Conservation (phyloP, 1,139 yeast species). For the Wickerhamomyces sp. region DNA sequence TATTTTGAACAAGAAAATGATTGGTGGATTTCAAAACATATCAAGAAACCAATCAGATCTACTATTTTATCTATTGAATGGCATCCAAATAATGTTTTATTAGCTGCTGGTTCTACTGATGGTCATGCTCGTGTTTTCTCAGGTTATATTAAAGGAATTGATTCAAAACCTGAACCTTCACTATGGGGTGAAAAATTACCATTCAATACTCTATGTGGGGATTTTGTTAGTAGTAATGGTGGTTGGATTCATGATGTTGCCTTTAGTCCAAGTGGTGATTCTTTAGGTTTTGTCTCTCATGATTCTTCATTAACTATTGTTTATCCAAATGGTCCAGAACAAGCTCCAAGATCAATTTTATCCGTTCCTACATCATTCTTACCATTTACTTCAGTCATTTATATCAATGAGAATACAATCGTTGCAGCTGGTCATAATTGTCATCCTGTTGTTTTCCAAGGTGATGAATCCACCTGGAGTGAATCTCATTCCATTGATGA, state of each 20-base stretch:
- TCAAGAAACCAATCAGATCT: conserved; percentile 87
- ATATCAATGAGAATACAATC: conserved; percentile 59
- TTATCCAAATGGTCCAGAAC: conserved; percentile 71
- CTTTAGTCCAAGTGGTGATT: conserved; percentile 77
- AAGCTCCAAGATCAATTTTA: conserved; percentile 40
- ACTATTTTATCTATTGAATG: conserved; percentile 82
- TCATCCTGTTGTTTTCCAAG: conserved; percentile 82
- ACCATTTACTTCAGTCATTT: conserved; percentile 76
- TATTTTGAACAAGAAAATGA: conserved; percentile 94
- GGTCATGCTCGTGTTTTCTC: conserved; percentile 93
- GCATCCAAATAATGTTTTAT: conserved; percentile 90
- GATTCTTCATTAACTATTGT: conserved; percentile 75
- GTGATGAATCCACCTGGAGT: conserved; percentile 46
- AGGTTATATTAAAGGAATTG: conserved; percentile 88
- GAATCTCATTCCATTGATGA: conserved; percentile 26
- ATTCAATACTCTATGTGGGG: conserved; percentile 89
- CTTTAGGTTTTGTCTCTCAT: conserved; percentile 74
- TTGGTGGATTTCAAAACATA: conserved; percentile 99
- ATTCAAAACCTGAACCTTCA: conserved; percentile 72
- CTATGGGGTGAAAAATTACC: conserved; percentile 96
- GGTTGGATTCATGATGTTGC: conserved; percentile 93
- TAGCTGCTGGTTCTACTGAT: conserved; percentile 92
- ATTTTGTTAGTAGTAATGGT: conserved; percentile 68
- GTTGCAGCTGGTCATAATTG: conserved; percentile 93
- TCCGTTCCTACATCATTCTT: conserved; percentile 65